These are phyloP conservation scores for Poa annua DNA, from an alignment of 176 grass and related monocot genomes.

Conservation along the genomic window DNA sequence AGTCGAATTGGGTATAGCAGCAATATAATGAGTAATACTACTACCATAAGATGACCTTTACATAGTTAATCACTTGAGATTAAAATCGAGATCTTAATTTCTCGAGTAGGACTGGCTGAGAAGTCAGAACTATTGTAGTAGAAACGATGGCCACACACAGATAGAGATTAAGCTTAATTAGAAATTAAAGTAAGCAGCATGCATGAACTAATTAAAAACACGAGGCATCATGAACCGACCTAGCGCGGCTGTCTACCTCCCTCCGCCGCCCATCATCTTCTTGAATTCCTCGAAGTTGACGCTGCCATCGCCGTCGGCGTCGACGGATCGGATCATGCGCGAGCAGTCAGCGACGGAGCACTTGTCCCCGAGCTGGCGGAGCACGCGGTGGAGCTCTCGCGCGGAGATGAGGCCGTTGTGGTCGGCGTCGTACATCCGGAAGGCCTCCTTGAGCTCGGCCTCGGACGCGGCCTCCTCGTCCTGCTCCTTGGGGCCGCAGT, in stretches of 20 bases:
- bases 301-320: slow-evolving; percentile 55
- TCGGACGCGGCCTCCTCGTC: slow-evolving; percentile 34
- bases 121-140: not conserved
- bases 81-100: slow-evolving; percentile 9
- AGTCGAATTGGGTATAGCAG: not conserved
- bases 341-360: slow-evolving; percentile 72
- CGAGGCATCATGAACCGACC: not conserved
- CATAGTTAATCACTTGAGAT: not conserved
- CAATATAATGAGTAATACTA: not conserved
- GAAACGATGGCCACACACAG: not conserved
- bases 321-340: slow-evolving; percentile 64
- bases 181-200: not conserved
- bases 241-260: not conserved
- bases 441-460: slow-evolving; percentile 58
- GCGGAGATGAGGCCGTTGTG: slow-evolving; percentile 60
- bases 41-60: not conserved
- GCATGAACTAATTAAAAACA: not conserved
- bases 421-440: slow-evolving; percentile 65
- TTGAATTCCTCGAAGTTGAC: slow-evolving; percentile 74
- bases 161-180: not conserved
- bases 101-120: not conserved
- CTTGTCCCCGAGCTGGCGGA: slow-evolving; percentile 57
- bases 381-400: slow-evolving; percentile 62
- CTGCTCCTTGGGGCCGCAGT: slow-evolving; percentile 7
- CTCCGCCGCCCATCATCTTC: slow-evolving; percentile 62